Percentiles rank a stretch among this genome's conserved stretches.
Evolutionary conservation across 2,329 filamentous ascomycete genomes (phyloP).

Genomic region (Talaromyces sp.): DNA sequence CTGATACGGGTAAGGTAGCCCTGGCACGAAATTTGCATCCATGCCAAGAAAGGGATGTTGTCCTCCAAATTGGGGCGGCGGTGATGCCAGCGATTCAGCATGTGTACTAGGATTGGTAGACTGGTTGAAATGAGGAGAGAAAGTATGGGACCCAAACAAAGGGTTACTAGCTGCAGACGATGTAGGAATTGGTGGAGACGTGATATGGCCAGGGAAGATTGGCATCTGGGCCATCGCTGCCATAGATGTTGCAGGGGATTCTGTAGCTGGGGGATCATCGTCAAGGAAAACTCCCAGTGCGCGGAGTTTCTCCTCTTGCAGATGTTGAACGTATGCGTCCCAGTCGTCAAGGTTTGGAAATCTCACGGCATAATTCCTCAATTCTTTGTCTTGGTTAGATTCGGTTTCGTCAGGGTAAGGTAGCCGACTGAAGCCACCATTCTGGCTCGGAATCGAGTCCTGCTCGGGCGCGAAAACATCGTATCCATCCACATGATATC

Average conservation of each 20-base stretch:
- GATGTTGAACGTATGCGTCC: constrained; percentile 73
- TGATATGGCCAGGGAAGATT: constrained; percentile 64
- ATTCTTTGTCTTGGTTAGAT: constrained; percentile 30
- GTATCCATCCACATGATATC: constrained; percentile 41
- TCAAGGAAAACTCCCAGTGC: constrained; percentile 82
- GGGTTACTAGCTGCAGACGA: constrained; percentile 71
- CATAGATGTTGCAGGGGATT: constrained; percentile 62
- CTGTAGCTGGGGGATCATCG: constrained; percentile 63
- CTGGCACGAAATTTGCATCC: constrained; percentile 56
- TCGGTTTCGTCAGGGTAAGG: constrained; percentile 40
- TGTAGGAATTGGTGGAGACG: constrained; percentile 77
- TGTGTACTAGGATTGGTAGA: constrained; percentile 60
- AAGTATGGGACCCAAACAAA: constrained; percentile 55
- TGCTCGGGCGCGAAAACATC: constrained; percentile 30
- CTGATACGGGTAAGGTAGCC: constrained; percentile 62
- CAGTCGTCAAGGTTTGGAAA: constrained; percentile 52
- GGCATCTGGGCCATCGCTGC: constrained; percentile 58
- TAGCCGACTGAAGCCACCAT: constrained; percentile 41
- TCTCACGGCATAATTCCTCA: constrained; percentile 31
- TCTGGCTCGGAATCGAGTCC: constrained; percentile 22
- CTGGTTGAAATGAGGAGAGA: constrained; percentile 57
- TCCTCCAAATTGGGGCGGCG: constrained; percentile 60
- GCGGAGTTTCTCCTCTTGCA: constrained; percentile 87
- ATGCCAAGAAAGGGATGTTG: constrained; percentile 56
- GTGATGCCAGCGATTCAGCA: constrained; percentile 63